Conservation (phyloP, 805 yeast genomes). For the Ogataea nitratoaversa region DNA sequence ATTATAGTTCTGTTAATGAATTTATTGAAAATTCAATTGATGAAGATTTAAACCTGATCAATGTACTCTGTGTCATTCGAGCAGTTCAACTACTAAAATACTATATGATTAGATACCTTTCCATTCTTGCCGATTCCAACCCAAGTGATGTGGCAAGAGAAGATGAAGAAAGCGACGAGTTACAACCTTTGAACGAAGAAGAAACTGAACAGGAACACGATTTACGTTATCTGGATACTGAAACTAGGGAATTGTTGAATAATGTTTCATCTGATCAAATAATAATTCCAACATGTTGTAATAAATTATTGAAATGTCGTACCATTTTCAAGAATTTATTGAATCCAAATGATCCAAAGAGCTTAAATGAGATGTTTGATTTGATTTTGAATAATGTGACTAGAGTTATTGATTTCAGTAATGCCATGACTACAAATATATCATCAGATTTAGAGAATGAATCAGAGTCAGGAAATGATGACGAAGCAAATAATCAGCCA, state of each 20-base stretch:
- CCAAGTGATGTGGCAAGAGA: slow-evolving; percentile 2
- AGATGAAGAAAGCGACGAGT: slow-evolving; percentile 4
- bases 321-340: slow-evolving; percentile 26
- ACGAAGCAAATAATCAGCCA: slow-evolving; percentile 6
- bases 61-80: slow-evolving; percentile 22
- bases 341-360: slow-evolving; percentile 18
- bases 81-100: slow-evolving; percentile 17
- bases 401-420: slow-evolving; percentile 19
- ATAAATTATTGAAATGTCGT: slow-evolving; percentile 24
- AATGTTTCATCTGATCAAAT: slow-evolving; percentile 13
- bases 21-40: slow-evolving; percentile 23
- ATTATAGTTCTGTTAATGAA: slow-evolving; percentile 22
- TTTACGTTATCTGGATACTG: slow-evolving; percentile 2
- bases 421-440: slow-evolving; percentile 4
- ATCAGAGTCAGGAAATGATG: slow-evolving; percentile 3
- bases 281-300: slow-evolving; percentile 24
- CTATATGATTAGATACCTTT: slow-evolving; percentile 19
- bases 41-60: slow-evolving; percentile 21
- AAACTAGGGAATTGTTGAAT: slow-evolving; percentile 7
- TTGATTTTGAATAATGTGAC: slow-evolving; percentile 20
- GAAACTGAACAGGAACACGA: slow-evolving; percentile 5
- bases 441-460: neutral
- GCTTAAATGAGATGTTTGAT: slow-evolving; percentile 22
- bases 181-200: slow-evolving; percentile 1
- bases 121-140: slow-evolving; percentile 8